Conservation (phyloP, 2,329 filamentous ascomycete genomes). For the Metarhizium brunneum region DNA sequence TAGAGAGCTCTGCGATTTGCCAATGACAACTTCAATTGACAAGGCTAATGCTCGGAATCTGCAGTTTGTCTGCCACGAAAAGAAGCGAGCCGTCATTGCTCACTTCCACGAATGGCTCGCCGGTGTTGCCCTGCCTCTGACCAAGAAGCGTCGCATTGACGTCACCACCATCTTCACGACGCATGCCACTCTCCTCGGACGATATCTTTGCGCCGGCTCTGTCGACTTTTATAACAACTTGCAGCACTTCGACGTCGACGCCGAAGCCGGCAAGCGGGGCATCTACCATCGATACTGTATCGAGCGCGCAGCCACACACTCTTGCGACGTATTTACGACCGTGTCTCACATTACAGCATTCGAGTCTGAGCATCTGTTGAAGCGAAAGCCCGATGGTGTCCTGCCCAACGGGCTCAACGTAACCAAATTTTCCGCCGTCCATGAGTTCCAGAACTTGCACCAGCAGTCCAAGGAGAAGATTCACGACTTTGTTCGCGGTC, state of each 20-base stretch:
- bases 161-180: slow-evolving; percentile 98
- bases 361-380: slow-evolving; percentile 93
- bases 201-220: slow-evolving; percentile 93
- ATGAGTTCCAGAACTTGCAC: slow-evolving; percentile 98
- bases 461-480: slow-evolving; percentile 97
- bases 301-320: slow-evolving; percentile 84
- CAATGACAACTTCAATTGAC: no score
- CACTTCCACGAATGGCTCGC: slow-evolving; percentile 99
- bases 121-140: slow-evolving; percentile 83
- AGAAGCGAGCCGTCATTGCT: slow-evolving; percentile 83
- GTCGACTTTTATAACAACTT: slow-evolving; percentile 99
- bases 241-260: slow-evolving; percentile 91
- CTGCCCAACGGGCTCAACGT: slow-evolving; percentile 95
- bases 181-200: slow-evolving; percentile 87
- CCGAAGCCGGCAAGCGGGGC: slow-evolving; percentile 92
- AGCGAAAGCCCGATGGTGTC: slow-evolving; percentile 95
- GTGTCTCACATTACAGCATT: slow-evolving; percentile 98
- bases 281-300: slow-evolving; percentile 99
- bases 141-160: slow-evolving; percentile 90
- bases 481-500: slow-evolving; percentile 92
- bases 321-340: slow-evolving; percentile 94
- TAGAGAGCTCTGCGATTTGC: no score
- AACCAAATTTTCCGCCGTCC: slow-evolving; percentile 91
- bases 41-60: neutral
- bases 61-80: slow-evolving; percentile 90